Evolutionary conservation across 2,329 filamentous ascomycete species (phyloP), one percentile per base, ranked within the genome.

Genomic region (Xylariales sp.): DNA sequence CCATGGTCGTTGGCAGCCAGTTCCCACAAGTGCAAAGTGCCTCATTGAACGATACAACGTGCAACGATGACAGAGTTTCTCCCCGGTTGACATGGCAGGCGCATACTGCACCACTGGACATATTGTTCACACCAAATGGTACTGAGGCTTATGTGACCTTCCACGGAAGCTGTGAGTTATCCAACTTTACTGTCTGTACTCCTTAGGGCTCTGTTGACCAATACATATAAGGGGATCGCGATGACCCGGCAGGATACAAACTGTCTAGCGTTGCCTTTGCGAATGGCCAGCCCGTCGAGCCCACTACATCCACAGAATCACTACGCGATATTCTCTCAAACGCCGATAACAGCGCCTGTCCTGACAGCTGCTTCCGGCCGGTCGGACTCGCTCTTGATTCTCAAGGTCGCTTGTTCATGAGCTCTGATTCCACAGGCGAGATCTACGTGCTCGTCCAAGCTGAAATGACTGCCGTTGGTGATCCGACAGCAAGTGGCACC

Each of bases 41-140:
- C 45, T 31, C 45, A 3, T 46, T 41, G 20, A 70, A 64, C 31
- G 75, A 80, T 55, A 56, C 60, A 4, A 55, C 59, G 7, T 79
- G 76, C 54, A 61, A 60, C 6, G 42, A 51, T 4, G 53, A 69
- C 15, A 69, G 63, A 24, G 55, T 69, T 9, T 43, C 68, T 4
- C 74, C 85, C 46, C 45, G 77, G 1, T 63, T 88, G 25, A 78
- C 76, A 4, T 74, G 73, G 47, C 63, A 64, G 41, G 78, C 84
- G 2, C 86, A 89, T 53, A 82, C 73, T 56, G 83, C 85, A 0
- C 85, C 85, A 1, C 65, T 88, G 2, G 83, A 87, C 50, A 77
- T 88, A 54, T 77, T 78, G 43, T 89, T 89, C 64, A 69, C 76
- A 45, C 52, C 66, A 0, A 60, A 70, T 28, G 76, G 75, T 27